Base-by-base conservation (phyloP, 306 rosid genomes). In the Cicer chorassanicum region DNA sequence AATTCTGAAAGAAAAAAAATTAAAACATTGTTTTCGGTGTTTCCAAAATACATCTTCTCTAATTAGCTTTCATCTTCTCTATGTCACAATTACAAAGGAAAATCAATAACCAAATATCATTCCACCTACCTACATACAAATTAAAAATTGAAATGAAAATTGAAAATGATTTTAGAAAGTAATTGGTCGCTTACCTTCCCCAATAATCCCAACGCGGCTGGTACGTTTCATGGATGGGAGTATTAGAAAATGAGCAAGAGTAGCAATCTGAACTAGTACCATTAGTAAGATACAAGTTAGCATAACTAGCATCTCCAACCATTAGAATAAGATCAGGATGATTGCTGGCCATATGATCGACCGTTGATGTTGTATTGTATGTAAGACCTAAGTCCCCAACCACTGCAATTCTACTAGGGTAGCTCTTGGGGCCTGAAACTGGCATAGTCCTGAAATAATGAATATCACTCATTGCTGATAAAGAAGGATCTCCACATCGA, bases 171-270 rank as follows among this genome's bases (percentile, higher is more conserved):
- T 4, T 24, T 24, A 24, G 34, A 24, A 24, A 24, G 34, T 24
- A 2, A 24, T 24, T 0, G 34, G 34, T 3, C 34, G 4, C 34
- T 63, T 63, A 89, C 97, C 97, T 93, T 86, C 97, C 97, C 98
- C 98, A 93, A 39, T 86, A 91, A 83, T 93, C 97, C 97, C 98
- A 93, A 43, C 98, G 96, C 54, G 98, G 96, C 77, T 89, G 98
- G 59, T 93, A 93, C n/a, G 96, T 93, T 84, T 91, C 92, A 7
- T 86, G 88, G 78, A 87, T 87, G 13, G 96, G 96, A 79, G 98
- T 85, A 29, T 93, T 10, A 13, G 88, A 11, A 82, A 93, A 93
- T 7, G 96, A 70, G 83, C 96, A 90, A 56, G 88, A 83, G 83
- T 87, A 90, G 82, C 97, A 89, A 62, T 83, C 82, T 9, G 91